Conservation (phyloP, 106 monocot species). For the Dendrobium nobile region DNA sequence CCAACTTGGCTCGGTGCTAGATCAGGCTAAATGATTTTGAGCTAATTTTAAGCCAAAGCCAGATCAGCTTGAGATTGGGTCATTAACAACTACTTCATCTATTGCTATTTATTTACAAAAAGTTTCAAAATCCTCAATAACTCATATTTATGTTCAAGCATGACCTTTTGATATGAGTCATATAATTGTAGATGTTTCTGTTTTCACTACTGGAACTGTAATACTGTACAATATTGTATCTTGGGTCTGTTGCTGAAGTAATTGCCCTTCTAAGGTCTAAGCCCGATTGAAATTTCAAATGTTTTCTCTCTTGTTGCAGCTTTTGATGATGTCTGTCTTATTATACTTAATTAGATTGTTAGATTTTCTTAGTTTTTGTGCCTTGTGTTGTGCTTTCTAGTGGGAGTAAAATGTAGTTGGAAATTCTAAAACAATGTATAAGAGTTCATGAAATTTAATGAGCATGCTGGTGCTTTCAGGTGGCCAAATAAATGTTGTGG, state of each 20-base stretch:
- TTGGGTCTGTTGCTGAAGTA: too few relatives aligned
- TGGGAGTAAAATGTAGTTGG: too few relatives aligned
- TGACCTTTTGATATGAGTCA: neutral
- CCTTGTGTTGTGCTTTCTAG: neutral
- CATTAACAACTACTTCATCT: too few relatives aligned
- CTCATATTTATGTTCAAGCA: neutral
- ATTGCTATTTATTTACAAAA: neutral
- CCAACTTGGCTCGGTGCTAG: too few relatives aligned
- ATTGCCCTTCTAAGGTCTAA: neutral
- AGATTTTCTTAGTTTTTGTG: neutral
- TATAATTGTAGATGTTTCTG: neutral
- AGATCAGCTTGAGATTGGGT: too few relatives aligned
- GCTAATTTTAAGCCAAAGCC: too few relatives aligned
- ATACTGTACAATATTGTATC: neutral
- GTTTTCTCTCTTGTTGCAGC: neutral
- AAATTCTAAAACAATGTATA: too few relatives aligned
- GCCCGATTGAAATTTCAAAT: neutral
- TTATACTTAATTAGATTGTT: neutral
- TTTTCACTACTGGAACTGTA: neutral
- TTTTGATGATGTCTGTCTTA: neutral
- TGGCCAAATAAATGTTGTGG: neutral
- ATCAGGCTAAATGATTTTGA: too few relatives aligned
- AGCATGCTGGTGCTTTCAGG: neutral
- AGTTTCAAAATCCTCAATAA: neutral
- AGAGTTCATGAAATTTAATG: neutral